Percentiles rank a stretch among this genome's conserved stretches.
These are phyloP conservation scores for Eucalyptus globulus DNA, from an alignment of 345 rosid species.

Conservation along the genomic window DNA sequence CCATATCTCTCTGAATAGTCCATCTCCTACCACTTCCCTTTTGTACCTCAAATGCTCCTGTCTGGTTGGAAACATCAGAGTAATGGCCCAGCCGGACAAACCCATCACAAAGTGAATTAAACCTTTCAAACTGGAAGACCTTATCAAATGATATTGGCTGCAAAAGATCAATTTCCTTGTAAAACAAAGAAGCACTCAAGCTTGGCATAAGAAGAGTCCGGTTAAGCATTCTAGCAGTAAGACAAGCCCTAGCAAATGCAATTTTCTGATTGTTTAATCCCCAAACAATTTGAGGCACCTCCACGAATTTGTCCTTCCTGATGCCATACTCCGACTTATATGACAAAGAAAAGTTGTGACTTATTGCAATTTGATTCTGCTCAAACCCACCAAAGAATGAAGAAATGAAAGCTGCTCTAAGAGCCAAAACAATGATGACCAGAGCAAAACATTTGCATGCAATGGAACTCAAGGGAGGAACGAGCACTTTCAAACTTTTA, in stretches of 20 bases:
- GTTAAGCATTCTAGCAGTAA: conserved; percentile 79
- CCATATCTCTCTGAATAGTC: conserved; percentile 69
- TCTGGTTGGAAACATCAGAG: conserved; percentile 38
- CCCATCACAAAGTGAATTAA: conserved; percentile 63
- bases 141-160: conserved; percentile 75
- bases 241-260: conserved; percentile 90
- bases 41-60: conserved; percentile 27
- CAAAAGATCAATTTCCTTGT: conserved; percentile 71
- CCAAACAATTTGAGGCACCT: conserved; percentile 97
- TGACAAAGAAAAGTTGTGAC: conserved; percentile 2
- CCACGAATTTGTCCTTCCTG: conserved; percentile 53
- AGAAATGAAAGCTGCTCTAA: conserved; percentile 31
- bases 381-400: conserved; percentile 6
- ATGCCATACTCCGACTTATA: conserved; percentile 19
- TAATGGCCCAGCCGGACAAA: conserved; percentile 61
- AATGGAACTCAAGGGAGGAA: conserved; percentile 16
- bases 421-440: conserved; percentile 31
- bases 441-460: conserved; percentile 51
- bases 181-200: conserved; percentile 85
- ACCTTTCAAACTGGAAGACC: conserved; percentile 62
- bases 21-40: conserved; percentile 99
- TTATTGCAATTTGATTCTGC: neutral
- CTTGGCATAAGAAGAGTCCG: conserved; percentile 92
- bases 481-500: neutral
- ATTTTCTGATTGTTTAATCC: conserved; percentile 97